A percentile compares a stretch with the other conserved stretches of the same genome.
phyloP scores from a whole-genome alignment of 352 stramenopile genomes.

The Elongisporangium undulatum region DNA sequence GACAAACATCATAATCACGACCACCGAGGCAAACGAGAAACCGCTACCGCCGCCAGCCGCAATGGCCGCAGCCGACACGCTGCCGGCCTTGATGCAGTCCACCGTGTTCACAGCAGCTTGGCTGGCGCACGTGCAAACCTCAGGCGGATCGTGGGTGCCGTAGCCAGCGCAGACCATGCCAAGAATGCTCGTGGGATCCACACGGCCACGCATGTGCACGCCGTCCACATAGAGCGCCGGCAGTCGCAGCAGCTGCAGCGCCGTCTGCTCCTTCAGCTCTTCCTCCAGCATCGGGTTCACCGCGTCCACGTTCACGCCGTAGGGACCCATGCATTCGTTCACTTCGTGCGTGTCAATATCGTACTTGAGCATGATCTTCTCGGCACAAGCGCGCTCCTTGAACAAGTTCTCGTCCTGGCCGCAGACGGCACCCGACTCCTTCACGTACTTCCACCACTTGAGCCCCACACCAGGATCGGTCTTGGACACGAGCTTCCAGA shows the following conservation, averaged over 20 bases:
- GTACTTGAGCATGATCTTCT: constrained; percentile 89
- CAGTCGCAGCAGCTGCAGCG: constrained; percentile 89
- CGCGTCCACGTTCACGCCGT: constrained; percentile 82
- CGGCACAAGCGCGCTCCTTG: constrained; percentile 83
- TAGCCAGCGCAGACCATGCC: constrained; percentile 87
- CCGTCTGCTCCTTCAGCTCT: constrained; percentile 88
- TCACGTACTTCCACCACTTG: constrained; percentile 95
- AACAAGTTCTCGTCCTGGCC: constrained; percentile 82
- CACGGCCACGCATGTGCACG: constrained; percentile 87
- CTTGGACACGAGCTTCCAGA: constrained; percentile 89
- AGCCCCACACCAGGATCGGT: constrained; percentile 80
- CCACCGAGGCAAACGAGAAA: constrained; percentile 81
- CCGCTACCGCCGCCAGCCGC: constrained; percentile 36
- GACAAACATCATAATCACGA: constrained; percentile 83
- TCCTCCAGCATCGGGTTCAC: constrained; percentile 89
- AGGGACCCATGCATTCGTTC: constrained; percentile 92
- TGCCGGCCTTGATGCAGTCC: constrained; percentile 70
- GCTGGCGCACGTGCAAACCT: constrained; percentile 71
- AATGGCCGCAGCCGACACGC: constrained; percentile 56
- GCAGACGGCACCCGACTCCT: constrained; percentile 88
- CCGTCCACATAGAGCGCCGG: constrained; percentile 95
- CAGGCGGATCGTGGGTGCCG: constrained; percentile 70
- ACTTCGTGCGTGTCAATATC: constrained; percentile 82
- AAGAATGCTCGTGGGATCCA: constrained; percentile 85
- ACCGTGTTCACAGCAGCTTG: constrained; percentile 55